Evolutionary conservation across 2,329 filamentous ascomycete species (phyloP), one percentile per base, ranked within the genome.

Genomic region (Aspergillus sergii): DNA sequence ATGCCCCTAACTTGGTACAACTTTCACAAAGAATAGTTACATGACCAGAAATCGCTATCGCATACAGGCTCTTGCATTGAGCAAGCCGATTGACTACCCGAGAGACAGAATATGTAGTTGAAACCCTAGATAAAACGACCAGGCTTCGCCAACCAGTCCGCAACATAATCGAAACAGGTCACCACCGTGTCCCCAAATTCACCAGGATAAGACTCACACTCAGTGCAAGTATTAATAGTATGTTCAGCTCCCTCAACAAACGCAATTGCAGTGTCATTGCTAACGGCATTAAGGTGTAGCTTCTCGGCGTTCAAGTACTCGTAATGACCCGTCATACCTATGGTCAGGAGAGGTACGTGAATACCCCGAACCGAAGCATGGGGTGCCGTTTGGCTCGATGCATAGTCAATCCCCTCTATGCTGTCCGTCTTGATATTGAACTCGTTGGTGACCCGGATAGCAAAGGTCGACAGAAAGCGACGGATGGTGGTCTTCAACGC

Each of bases 41-140:
- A 28, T 7, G 26, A 34, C 4, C 10, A 4, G 32, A 11, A 34
- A 1, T 1, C 1, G 3, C 3, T 1, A 34, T 34, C 10, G 1
- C 4, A 34, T 34, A 1, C 32, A 12, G 32, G 4, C 1, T 12
- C 32, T 12, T 1, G 2, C 11, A 12, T 12, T 12, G 12, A 12
- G 5, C 10, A 34, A 5, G 3, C 11, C 4, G 1, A 34, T 12
- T 34, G 5, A 4, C 4, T 34, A 4, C 12, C 1, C 11, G 1
- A 12, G 32, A 12, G 1, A 16, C 5, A 16, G 4, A 39, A 6
- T 14, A 16, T 0, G 4, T 6, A 16, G 0, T 3, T 16, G 3
- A 4, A 39, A 39, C 0, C 5, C 34, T 39, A 39, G 5, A 39
- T 0, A 14, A 39, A 39, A 5, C 34, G 12, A 6, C 34, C 34